A percentile compares a stretch with the other conserved stretches of the same genome.
Evolutionary conservation across 2,329 filamentous ascomycete species (phyloP).

Genomic region (Stemphylium vesicarium): DNA sequence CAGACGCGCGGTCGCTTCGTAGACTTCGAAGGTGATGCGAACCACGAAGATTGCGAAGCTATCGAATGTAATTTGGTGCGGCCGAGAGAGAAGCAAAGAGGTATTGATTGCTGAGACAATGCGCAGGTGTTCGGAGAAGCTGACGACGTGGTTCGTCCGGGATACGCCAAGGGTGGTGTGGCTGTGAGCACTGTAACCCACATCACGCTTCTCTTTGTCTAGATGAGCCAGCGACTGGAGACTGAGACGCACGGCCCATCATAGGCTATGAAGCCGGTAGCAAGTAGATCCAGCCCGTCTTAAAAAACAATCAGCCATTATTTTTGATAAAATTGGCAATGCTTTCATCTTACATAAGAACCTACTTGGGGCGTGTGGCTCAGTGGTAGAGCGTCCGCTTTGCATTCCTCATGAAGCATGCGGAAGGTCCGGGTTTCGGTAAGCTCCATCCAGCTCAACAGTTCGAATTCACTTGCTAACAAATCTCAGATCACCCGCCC

Average conservation of each 20-base stretch:
- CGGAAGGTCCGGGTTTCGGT: constrained; percentile 47
- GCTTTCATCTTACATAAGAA: constrained; percentile 1
- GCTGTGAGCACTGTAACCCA: constrained; percentile 13
- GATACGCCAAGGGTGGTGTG: constrained; percentile 29
- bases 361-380: constrained; percentile 38
- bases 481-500: background rate
- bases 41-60: background rate
- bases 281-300: too few species aligned
- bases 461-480: background rate
- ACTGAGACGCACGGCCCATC: too few species aligned
- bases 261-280: too few species aligned
- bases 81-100: background rate
- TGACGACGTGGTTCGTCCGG: constrained; percentile 30
- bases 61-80: background rate
- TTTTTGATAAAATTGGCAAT: too few species aligned
- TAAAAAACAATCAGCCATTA: background rate
- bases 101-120: constrained; percentile 25
- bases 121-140: constrained; percentile 25
- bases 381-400: constrained; percentile 51
- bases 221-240: too few species aligned
- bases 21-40: background rate
- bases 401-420: constrained; percentile 34
- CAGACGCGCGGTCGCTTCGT: constrained; percentile 11
- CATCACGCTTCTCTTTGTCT: background rate
- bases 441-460: constrained; percentile 30